Base-by-base conservation (phyloP, 768 basidiomycete species). In the Scleroderma citrinum region DNA sequence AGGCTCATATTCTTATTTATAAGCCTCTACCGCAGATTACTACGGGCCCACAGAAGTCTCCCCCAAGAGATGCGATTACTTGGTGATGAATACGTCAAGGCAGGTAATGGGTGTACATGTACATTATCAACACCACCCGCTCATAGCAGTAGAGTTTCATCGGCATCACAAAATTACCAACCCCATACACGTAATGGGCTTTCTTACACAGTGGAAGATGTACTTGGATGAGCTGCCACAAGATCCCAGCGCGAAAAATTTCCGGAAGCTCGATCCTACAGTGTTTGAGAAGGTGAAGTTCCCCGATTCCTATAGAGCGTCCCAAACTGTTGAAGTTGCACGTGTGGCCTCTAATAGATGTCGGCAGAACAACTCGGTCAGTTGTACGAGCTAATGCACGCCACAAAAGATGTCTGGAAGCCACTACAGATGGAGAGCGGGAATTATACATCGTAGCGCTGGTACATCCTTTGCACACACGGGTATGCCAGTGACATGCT, bases 301-400 rank as follows among this genome's bases (percentile, higher is more conserved):
- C 36, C 46, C 31, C 17, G n/a, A 37, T 36, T 30, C 20, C 30
- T 49, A 12, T 47, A 17, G 29, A 19, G 49, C 36, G 38, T 35
- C 44, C 44, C 32, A 42, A 19, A 29, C 26, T 32, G 34, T 48
- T 5, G 26, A 32, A 13, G 43, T 48, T 19, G 30, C 14, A 32
- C 21, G 21, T 14, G 16, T 24, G n/a, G n/a, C n/a, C 53, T 47
- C 23, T 14, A 47, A 44, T 49, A 93, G 91, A 86, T 94, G 82
- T 93, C 92, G 17, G 67, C 73, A 29, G 92, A 95, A 62, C 95
- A 99, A 63, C 72, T 97, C 4, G 89, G 89, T 1, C 95, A 98
- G 66, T 68, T 99, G 36, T 92, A 96, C 62, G 93, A 97, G 62
- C 76, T 99, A 52, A 92, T 95, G 91, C 84, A 89, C 53, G 88